Percentiles rank a stretch among this genome's conserved stretches.
Evolutionary conservation across 805 yeast species (phyloP).

Genomic region (Ogataea zsoltii): DNA sequence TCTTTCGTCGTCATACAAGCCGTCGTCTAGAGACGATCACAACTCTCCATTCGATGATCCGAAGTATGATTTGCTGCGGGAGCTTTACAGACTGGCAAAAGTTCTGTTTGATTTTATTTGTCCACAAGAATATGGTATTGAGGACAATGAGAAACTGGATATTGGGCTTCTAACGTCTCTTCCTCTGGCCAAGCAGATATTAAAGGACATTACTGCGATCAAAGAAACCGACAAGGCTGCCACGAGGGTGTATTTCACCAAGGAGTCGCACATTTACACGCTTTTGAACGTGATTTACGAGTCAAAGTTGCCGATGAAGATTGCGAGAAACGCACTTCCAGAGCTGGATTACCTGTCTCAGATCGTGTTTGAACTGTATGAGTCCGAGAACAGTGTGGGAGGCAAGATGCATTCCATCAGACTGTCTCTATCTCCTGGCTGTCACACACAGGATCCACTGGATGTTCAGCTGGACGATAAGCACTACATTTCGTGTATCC

Average conservation of each 20-base stretch:
- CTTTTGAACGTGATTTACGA: conserved; percentile 87
- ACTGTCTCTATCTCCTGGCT: conserved; percentile 93
- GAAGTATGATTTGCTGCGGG: conserved; percentile 77
- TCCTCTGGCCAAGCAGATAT: conserved; percentile 87
- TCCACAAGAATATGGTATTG: conserved; percentile 98
- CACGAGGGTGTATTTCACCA: conserved; percentile 88
- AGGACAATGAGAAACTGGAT: conserved; percentile 91
- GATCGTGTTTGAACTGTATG: conserved; percentile 90
- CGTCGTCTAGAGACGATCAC: conserved; percentile 29
- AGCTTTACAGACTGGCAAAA: conserved; percentile 84
- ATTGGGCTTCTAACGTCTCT: conserved; percentile 92
- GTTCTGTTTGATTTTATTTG: conserved; percentile 95
- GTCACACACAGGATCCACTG: conserved; percentile 96
- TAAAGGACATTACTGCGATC: conserved; percentile 78
- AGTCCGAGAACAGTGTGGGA: conserved; percentile 65
- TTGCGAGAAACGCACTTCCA: conserved; percentile 92
- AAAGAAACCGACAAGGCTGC: conserved; percentile 79
- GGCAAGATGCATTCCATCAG: conserved; percentile 87
- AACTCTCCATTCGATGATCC: conserved; percentile 71
- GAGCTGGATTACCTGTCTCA: conserved; percentile 95
- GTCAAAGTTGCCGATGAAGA: conserved; percentile 90
- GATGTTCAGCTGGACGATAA: conserved; percentile 95
- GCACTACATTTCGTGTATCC: conserved; percentile 95
- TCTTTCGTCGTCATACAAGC: conserved; percentile 37
- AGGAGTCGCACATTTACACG: conserved; percentile 96